Base-by-base conservation (phyloP, 2,329 filamentous ascomycete genomes). In the Simplicillium aogashimaense region DNA sequence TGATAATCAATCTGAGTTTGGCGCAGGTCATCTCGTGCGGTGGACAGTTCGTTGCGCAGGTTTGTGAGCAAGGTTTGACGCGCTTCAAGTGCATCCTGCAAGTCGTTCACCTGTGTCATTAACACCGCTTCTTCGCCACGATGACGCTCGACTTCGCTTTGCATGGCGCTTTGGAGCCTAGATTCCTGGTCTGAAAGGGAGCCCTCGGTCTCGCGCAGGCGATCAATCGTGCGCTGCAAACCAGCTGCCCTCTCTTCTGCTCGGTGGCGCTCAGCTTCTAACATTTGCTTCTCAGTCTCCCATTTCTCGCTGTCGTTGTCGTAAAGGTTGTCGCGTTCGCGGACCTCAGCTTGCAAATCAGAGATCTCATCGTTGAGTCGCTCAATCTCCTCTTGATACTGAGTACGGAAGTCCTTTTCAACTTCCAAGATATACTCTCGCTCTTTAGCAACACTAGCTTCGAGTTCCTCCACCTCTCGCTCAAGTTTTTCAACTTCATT, bases 231-330 rank as follows among this genome's bases (percentile, higher is more conserved):
- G 40, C 76, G 73, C 57, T 87, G 81, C 29, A 86, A 71, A 8
- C 79, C 76, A 10, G 66, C 63, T 3, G 78, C 80, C 50, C 78
- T 78, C 50, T 86, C 78, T 52, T 86, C 80, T 1, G 79, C 78
- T 41, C 74, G 72, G 37, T 78, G 70, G 40, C 76, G 76, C 50
- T 86, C 78, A 2, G 78, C 69, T 50, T 84, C 74, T 1, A 88
- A 62, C 32, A 71, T 73, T 29, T 76, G 74, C 51, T 71, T 79
- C 52, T 81, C 76, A 7, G 72, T 74, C 39, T 83, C 78, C 82
- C 83, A 87, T 50, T 79, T 78, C 46, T 86, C 82, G 55, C 74
- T 76, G 51, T 86, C 80, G 42, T 81, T 76, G 43, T 81, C 78
- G 59, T 82, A 81, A 30, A 82, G 67, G 36, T 79, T 81, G 50